Evolutionary conservation across 371 early-diverging fungal species (phyloP), one percentile per base, ranked within the genome.

Genomic region (Chytridium lagenaria): DNA sequence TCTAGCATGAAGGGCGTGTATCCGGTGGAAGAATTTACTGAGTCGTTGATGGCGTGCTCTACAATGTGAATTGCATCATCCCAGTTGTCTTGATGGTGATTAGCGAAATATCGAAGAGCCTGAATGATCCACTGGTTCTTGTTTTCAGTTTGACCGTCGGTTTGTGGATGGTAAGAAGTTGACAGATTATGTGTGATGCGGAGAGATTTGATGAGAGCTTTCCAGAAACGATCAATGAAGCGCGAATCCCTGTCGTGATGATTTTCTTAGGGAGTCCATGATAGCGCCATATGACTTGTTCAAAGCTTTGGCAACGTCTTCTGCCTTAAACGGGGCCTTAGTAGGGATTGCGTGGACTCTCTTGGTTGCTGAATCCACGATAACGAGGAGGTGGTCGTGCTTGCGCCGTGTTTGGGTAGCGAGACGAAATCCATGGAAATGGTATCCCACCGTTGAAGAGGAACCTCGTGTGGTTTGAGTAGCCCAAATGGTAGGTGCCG

Each of bases 81-180:
- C 78, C 78, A 78, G 38, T 78, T 36, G 57, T 59, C 63, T 71
- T 67, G 70, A 10, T 70, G 40, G 50, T 59, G 70, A 34, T 61
- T 39, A 38, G 36, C 59, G 66, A 33, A 19, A 44, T 12, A 44
- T 23, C 78, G 59, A 15, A 78, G 72, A 36, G 33, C 38, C n/a
- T 26, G 15, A 22, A 49, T 22, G 15, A 77, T 59, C 16, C 26
- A n/a, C 1, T 67, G 38, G 52, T 72, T 73, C 1, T 30, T 63
- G 34, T n/a, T 23, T n/a, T 77, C 71, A 0, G 87, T 85, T 59
- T 85, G 83, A 0, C 89, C 87, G 63, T 90, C 84, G 0, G 86
- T 82, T 70, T 86, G 80, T 0, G 83, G 86, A 66, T 89, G 87
- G 52, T 68, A 78, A 0, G 86, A 81, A 0, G 85, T 80, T 0